Base-by-base conservation (phyloP, 2,329 filamentous ascomycete genomes). In the Metarhizium anisopliae region DNA sequence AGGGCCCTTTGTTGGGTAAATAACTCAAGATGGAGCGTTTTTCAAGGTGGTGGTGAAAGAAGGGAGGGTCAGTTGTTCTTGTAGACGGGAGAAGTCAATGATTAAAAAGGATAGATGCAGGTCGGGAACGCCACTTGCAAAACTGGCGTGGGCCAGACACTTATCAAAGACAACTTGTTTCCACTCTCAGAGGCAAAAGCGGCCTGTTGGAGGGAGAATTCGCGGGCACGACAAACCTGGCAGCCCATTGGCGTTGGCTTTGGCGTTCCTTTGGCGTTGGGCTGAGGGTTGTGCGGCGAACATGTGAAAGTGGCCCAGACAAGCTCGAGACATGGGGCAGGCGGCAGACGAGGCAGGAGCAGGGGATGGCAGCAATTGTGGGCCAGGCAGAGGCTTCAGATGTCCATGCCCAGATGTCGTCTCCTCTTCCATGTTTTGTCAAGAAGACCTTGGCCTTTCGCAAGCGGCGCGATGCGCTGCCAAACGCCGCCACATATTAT, bases 291-390 rank as follows among this genome's bases (percentile, higher is more conserved):
- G 20, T 30, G 29, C 43, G 16, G 40, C 54, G 50, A 56, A 40
- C 55, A 56, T 56, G 55, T 56, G 55, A 56, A 56, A 56, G 55
- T 47, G 51, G 30, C 35, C 51, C 20, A 52, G 25, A 25, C 25
- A 25, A 25, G 25, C 38, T 25, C 5, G 29, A 25, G 47, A 20
- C 43, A 42, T 20, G 45, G 45, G 38, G 20, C 30, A 40, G 43
- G 32, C 43, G 45, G 38, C n/a, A 20, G 16, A 40, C 52, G 16
- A 35, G 25, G 36, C 20, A 45, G 47, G 20, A 16, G 6, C 20
- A 50, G 49, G 35, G 51, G 43, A 47, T 55, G 53, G 53, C 53
- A 55, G 53, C 47, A 50, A 51, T 25, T 55, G 47, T 42, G 53
- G 53, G 13, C 47, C 53, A 47, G 11, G 45, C 18, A 47, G 25